These are phyloP conservation scores for Pyracantha coccinea DNA, from an alignment of 331 rosid genomes.

Conservation along the genomic window DNA sequence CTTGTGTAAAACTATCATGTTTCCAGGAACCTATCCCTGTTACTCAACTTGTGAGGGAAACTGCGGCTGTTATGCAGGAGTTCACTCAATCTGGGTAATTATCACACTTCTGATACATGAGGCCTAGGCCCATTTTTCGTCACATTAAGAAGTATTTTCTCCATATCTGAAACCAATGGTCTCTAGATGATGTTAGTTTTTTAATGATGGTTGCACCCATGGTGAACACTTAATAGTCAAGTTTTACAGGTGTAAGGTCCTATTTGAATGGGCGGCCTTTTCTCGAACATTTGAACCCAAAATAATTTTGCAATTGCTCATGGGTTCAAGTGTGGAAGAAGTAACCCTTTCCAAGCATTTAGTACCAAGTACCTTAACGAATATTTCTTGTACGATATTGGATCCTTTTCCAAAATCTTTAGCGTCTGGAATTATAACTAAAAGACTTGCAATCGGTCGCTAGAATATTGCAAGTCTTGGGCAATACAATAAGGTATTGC, in stretches of 20 bases:
- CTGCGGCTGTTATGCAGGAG: constrained; percentile 98
- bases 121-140: background rate
- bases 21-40: constrained; percentile 87
- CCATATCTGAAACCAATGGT: background rate
- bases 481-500: background rate
- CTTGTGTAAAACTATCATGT: background rate
- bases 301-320: background rate
- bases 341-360: background rate
- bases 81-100: constrained; percentile 96
- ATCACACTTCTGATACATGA: background rate
- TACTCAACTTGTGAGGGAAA: constrained; percentile 96
- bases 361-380: background rate
- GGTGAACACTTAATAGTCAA: background rate
- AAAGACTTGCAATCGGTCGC: background rate
- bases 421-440: background rate
- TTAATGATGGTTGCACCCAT: background rate
- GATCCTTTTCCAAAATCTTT: background rate
- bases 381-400: background rate
- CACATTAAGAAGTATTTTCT: background rate
- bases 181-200: background rate
- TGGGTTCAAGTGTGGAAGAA: background rate
- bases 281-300: background rate
- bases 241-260: background rate
- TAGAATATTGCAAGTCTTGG: background rate
- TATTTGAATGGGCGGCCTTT: background rate